Base-by-base conservation (phyloP, 805 yeast species). In the Candida pini region DNA sequence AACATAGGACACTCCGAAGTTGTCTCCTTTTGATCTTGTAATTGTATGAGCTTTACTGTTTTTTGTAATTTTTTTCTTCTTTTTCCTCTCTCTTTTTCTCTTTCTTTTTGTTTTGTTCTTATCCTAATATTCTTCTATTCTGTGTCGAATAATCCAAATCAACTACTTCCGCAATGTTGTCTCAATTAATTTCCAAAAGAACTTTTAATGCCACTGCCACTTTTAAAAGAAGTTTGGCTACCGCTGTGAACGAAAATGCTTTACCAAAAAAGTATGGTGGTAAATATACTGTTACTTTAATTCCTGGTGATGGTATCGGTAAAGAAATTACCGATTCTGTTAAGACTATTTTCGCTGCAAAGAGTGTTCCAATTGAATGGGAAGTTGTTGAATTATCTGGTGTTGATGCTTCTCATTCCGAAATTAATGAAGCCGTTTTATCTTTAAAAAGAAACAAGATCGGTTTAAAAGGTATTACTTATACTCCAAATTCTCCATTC, bases 261-360 rank as follows among this genome's bases (percentile, higher is more conserved):
- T 69, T 84, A 54, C 94, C 95, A 54, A 86, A 86, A 70, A 83
- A 85, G 66, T 88, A 86, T 68, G 97, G 97, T 51, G 96, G 96
- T 44, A 81, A 81, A 60, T 89, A 77, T 73, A 84, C 90, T 34
- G 96, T 92, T 39, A 90, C 98, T 33, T 73, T 90, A 61, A 81
- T 90, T 51, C 97, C 97, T 40, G 96, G 98, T 66, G 98, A 90
- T 60, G 97, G 97, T 76, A 83, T 89, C 49, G 98, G 98, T 64
- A 81, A 81, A 58, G 96, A 89, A 69, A 85, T 89, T 60, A 82
- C 97, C 40, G 90, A 84, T 62, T 83, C 97, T 18, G 98, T 90
- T 41, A 80, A 83, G 63, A 76, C 86, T 49, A 84, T 90, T 60
- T 90, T 90, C 73, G 74, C 79, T 58, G 76, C 86, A 44, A 88